A percentile compares a stretch with the other conserved stretches of the same genome.
Conservation (phyloP, 108 stramenopile genomes). For the Cyclotella distinguenda region DNA sequence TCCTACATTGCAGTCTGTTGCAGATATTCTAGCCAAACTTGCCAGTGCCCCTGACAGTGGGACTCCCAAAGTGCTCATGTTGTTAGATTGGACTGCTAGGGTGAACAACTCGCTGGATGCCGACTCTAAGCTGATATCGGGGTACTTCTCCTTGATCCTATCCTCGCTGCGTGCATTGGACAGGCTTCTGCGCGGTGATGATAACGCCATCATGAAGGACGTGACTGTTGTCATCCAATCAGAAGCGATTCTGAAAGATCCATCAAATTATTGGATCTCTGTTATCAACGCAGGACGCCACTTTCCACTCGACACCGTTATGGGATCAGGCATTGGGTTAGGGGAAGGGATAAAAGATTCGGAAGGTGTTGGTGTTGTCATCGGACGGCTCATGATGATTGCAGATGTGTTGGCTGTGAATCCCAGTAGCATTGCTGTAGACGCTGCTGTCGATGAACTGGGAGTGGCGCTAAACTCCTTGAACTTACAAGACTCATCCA, state of each 20-base stretch:
- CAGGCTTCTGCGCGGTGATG: constrained; percentile 31
- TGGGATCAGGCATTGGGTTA: constrained; percentile 52
- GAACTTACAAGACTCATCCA: constrained; percentile 38
- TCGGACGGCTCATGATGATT: constrained; percentile 80
- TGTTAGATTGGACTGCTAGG: constrained; percentile 86
- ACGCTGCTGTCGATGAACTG: constrained; percentile 31
- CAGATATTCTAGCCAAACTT: constrained; percentile 55
- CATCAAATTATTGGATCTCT: constrained; percentile 93
- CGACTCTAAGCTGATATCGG: constrained; percentile 78
- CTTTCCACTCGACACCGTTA: constrained; percentile 82
- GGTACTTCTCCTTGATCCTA: constrained; percentile 71
- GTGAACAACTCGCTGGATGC: constrained; percentile 80
- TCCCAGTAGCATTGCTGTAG: constrained; percentile 62
- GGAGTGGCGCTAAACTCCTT: constrained; percentile 37
- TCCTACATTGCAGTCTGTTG: constrained; percentile 76
- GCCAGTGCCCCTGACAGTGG: constrained; percentile 21
- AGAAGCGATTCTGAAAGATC: constrained; percentile 85
- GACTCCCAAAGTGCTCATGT: constrained; percentile 59
- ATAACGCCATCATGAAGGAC: constrained; percentile 52
- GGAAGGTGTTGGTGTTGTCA: constrained; percentile 80
- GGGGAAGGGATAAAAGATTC: constrained; percentile 71
- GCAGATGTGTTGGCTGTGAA: constrained; percentile 81
- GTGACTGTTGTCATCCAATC: constrained; percentile 78
- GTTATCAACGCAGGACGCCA: constrained; percentile 91
- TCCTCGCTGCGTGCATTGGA: constrained; percentile 66